Evolutionary conservation across 352 stramenopile species (phyloP).

Genomic region (Globisporangium spinosum): DNA sequence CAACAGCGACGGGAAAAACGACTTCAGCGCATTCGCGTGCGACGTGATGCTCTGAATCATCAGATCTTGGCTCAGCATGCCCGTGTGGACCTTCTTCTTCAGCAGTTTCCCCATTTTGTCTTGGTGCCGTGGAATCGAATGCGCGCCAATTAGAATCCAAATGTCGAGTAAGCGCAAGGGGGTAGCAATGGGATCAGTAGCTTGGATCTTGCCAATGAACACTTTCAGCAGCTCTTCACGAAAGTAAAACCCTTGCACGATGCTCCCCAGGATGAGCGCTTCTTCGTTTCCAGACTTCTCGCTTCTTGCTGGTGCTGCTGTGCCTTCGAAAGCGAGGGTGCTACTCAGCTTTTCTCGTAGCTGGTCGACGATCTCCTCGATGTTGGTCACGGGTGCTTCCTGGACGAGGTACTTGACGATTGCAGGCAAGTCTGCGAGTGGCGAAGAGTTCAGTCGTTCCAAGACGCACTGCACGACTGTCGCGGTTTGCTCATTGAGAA

Average conservation of each 20-base stretch:
- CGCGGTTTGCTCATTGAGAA: slow-evolving; percentile 36
- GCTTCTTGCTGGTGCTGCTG: background rate
- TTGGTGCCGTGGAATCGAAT: slow-evolving; percentile 40
- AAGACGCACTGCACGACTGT: slow-evolving; percentile 41
- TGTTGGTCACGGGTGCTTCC: slow-evolving; percentile 31
- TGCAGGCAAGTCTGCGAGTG: slow-evolving; percentile 40
- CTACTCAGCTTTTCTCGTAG: slow-evolving; percentile 50
- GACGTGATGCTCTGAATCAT: slow-evolving; percentile 29
- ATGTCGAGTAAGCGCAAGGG: slow-evolving; percentile 42
- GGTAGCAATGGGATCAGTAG: background rate
- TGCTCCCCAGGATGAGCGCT: slow-evolving; percentile 39
- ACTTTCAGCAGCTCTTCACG: slow-evolving; percentile 43
- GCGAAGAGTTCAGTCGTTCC: slow-evolving; percentile 46
- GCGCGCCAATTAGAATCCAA: slow-evolving; percentile 39
- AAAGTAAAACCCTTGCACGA: slow-evolving; percentile 55
- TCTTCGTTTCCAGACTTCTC: slow-evolving; percentile 32
- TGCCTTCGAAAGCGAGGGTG: slow-evolving; percentile 28
- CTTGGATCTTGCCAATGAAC: slow-evolving; percentile 32
- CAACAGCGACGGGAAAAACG: slow-evolving; percentile 43
- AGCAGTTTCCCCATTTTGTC: slow-evolving; percentile 40
- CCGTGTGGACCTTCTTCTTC: slow-evolving; percentile 34
- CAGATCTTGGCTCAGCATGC: slow-evolving; percentile 24
- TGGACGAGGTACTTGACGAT: slow-evolving; percentile 67
- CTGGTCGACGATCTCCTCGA: slow-evolving; percentile 36
- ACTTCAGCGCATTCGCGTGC: slow-evolving; percentile 38